Conservation (phyloP, 2,329 filamentous ascomycete species). For the Trichothecium roseum region DNA sequence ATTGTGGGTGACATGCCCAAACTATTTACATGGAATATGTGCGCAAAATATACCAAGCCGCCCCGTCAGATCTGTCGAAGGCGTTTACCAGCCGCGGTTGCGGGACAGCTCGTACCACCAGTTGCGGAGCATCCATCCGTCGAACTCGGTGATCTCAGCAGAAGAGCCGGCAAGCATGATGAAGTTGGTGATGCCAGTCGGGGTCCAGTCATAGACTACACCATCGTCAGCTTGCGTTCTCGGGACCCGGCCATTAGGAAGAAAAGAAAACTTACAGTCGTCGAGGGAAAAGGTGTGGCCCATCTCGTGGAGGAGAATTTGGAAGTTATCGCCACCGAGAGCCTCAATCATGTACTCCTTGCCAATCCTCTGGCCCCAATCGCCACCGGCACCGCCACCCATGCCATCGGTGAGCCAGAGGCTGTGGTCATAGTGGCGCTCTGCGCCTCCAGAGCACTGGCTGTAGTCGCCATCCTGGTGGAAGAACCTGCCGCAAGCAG, state of each 20-base stretch:
- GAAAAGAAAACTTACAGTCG: slow-evolving; percentile 16
- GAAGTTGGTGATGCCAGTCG: slow-evolving; percentile 28
- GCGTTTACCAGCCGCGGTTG: slow-evolving; percentile 15
- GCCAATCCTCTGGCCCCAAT: slow-evolving; percentile 35
- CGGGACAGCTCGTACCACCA: slow-evolving; percentile 30
- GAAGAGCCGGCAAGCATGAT: slow-evolving; percentile 34
- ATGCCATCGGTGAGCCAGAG: slow-evolving; percentile 38
- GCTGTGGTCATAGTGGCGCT: slow-evolving; percentile 32
- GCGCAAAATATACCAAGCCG: too few relatives aligned
- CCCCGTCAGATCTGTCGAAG: too few relatives aligned
- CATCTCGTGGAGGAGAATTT: slow-evolving; percentile 36
- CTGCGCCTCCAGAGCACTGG: slow-evolving; percentile 1
- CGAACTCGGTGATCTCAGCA: slow-evolving; percentile 32
- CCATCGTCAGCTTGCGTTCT: slow-evolving; percentile 4
- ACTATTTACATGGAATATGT: too few relatives aligned
- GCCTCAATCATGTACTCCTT: slow-evolving; percentile 30
- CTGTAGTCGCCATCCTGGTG: slow-evolving; percentile 3
- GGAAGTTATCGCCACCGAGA: slow-evolving; percentile 23
- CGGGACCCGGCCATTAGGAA: slow-evolving; percentile 6
- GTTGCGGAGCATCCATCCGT: slow-evolving; percentile 37
- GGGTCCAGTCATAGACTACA: slow-evolving; percentile 33
- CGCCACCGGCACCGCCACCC: slow-evolving; percentile 30
- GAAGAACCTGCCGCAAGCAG: slow-evolving; percentile 2
- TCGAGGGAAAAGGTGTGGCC: slow-evolving; percentile 33
- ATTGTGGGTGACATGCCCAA: too few relatives aligned